phyloP scores from a whole-genome alignment of 1,139 yeast genomes.

The Taphrina flavorubra region DNA sequence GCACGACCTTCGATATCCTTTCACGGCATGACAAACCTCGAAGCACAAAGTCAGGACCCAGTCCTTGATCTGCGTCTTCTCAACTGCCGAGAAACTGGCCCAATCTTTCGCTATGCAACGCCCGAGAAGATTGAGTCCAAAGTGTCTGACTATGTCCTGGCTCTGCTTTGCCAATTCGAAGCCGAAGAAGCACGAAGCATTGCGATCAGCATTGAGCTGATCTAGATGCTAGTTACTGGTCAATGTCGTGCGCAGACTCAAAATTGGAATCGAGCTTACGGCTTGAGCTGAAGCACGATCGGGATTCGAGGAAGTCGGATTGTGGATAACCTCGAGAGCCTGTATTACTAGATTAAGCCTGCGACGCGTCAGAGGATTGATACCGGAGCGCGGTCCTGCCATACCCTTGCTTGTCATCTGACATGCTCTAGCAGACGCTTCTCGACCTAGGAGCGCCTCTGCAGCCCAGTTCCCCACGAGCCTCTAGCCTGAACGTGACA shows the following conservation, averaged over 20 bases:
- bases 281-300: conserved; percentile 38
- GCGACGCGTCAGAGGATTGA: conserved; percentile 10
- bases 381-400: not conserved
- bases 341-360: conserved; percentile 35
- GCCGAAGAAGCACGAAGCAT: conserved; percentile 41
- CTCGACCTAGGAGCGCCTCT: not conserved
- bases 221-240: conserved; percentile 26
- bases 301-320: conserved; percentile 32
- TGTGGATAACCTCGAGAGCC: conserved; percentile 42
- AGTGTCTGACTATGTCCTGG: conserved; percentile 72
- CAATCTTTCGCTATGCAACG: conserved; percentile 67
- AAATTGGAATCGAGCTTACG: conserved; percentile 22
- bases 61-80: conserved; percentile 69
- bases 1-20: not conserved
- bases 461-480: too few relatives aligned
- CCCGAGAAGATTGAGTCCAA: conserved; percentile 81
- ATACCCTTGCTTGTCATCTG: conserved; percentile 29
- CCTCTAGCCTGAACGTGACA: too few relatives aligned
- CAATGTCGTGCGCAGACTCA: not conserved
- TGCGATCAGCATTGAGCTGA: conserved; percentile 32
- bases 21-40: conserved; percentile 54
- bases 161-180: conserved; percentile 54
- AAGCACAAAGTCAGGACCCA: conserved; percentile 84
- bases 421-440: conserved; percentile 20
- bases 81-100: conserved; percentile 66